A percentile compares a stretch with the other conserved stretches of the same genome.
Conservation (phyloP, 176 grass and related monocot genomes). For the bread wheat (Triticum aestivum) region IWGSC_CS_RefSeq_v2.1 NC_057795.1:340545813-340546312, state of each 20-base stretch:
- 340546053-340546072: not conserved
- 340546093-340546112: constrained; percentile 98
- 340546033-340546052: not conserved
- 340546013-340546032: not conserved
- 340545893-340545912: not conserved
- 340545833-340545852: not conserved
- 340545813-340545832: not conserved
- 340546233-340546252: constrained; percentile 40
- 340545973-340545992: not conserved
- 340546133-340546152: constrained; percentile 68
- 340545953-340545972: not conserved
- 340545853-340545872: not conserved
- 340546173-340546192: constrained; percentile 58
- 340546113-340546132: constrained; percentile 94
- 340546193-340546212: constrained; percentile 29
- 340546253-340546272: constrained; percentile 34
- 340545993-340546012: not conserved
- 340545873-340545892: not conserved
- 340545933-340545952: not conserved
- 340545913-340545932: not conserved
- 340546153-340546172: constrained; percentile 93
- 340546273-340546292: constrained; percentile 59
- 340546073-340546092: constrained; percentile 2
- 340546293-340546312: constrained; percentile 28
- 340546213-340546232: constrained; percentile 34